Percentiles rank a stretch among this genome's conserved stretches.
Evolutionary conservation across 345 rosid genomes (phyloP).

Genomic region (Brassica incana): DNA sequence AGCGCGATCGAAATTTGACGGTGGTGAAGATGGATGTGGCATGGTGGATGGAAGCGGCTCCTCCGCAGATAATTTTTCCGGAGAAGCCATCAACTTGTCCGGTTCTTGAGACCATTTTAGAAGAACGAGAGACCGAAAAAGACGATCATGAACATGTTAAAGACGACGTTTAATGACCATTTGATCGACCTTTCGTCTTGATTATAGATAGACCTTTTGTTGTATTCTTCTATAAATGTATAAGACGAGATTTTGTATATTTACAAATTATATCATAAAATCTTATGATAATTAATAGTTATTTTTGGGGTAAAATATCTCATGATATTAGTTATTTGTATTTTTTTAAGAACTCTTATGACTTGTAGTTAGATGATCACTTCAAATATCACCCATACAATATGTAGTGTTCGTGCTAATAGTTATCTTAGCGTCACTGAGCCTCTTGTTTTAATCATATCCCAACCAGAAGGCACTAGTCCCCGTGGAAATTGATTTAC

Average conservation of each 20-base stretch:
- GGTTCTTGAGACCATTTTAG: constrained; percentile 36
- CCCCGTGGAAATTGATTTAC: too few species aligned
- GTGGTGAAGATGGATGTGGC: constrained; percentile 28
- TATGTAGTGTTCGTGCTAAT: not conserved
- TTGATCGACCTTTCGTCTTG: not conserved
- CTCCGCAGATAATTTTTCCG: constrained; percentile 28
- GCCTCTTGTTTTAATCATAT: too few species aligned
- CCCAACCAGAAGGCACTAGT: too few species aligned
- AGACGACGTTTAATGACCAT: not conserved
- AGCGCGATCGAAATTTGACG: not conserved
- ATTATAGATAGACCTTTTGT: not conserved
- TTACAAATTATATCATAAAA: constrained; percentile 3
- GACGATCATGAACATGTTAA: constrained; percentile 24
- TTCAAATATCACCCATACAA: not conserved
- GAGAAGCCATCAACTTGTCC: constrained; percentile 38
- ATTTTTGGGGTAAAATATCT: not conserved
- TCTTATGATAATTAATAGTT: not conserved
- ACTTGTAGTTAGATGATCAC: not conserved
- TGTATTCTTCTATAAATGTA: not conserved
- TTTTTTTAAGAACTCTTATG: not conserved
- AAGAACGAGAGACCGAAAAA: constrained; percentile 37
- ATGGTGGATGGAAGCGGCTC: constrained; percentile 41
- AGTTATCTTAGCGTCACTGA: too few species aligned
- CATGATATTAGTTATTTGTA: not conserved
- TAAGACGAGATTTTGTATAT: constrained; percentile 25